Conservation (phyloP, 441 rosid genomes). For the Corymbia calophylla region DNA sequence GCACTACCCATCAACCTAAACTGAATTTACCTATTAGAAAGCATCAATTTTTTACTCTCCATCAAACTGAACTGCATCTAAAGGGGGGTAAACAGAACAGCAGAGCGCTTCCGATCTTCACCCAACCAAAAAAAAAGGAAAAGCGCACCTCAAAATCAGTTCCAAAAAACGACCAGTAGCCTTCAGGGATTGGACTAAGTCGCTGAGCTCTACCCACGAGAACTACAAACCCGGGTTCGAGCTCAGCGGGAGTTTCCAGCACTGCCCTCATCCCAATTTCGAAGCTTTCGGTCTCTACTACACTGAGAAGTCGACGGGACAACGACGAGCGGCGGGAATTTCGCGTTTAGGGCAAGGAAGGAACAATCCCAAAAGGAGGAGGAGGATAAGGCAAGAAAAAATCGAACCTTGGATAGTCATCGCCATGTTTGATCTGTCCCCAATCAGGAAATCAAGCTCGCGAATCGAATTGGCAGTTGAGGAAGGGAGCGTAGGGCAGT, state of each 20-base stretch:
- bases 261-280: neutral
- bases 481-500: neutral
- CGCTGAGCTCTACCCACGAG: neutral
- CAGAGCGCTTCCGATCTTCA: neutral
- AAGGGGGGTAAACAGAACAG: neutral
- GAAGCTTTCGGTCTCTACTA: neutral
- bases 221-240: neutral
- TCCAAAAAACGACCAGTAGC: neutral
- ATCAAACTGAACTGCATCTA: neutral
- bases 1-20: neutral
- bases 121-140: neutral
- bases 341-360: neutral
- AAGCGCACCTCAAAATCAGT: neutral
- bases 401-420: constrained; percentile 78
- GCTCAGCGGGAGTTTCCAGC: neutral
- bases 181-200: neutral
- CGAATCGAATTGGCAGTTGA: neutral
- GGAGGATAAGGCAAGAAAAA: neutral
- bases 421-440: constrained; percentile 28
- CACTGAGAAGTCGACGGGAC: neutral
- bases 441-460: neutral
- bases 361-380: neutral
- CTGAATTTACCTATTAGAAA: neutral
- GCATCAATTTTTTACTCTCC: neutral
- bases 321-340: neutral